Base-by-base conservation (phyloP, 75 land plant genomes). In the Pseudotsuga menziesii region DNA sequence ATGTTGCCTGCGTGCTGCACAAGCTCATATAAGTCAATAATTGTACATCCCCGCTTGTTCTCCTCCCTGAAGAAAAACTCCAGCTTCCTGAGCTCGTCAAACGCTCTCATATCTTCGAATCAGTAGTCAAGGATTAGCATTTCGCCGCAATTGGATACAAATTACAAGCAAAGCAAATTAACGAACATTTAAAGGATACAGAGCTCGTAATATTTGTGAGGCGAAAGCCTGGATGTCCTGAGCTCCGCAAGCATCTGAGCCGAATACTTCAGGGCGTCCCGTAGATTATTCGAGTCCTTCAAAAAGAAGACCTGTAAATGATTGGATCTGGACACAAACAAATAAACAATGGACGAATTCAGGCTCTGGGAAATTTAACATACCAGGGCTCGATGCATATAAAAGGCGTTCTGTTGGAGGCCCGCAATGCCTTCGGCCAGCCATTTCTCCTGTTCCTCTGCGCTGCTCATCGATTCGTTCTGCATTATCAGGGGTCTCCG, bases 231-330 rank as follows among this genome's bases (percentile, higher is more conserved):
- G 36, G 99, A 96, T 2, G 99, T 96, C 9, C 99, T 86, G 22
- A 96, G 93, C 85, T 96, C 99, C 19, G 98, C 88, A 3, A 96
- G 88, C 99, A 96, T 96, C 85, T 90, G 99, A 56, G 98, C 98
- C 11, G 99, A 94, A 78, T 83, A 94, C 85, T 94, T 96, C 69
- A 96, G 81, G 0, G 95, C 98, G 71, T 96, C 99, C 78, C 90
- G 85, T 41, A 96, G 74, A 77, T 96, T 96, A 78, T 89, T 94
- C 26, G 90, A 89, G 77, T 96, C 99, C 99, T 96, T 77, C 19
- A 41, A 62, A 62, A 36, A 69, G 57, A 9, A 55, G 12, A 62
- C 57, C 35, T 11, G 41, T 39, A 80, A 39, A 78, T 17, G 26
- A 26, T 25, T 16, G 39, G 25, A 39, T 39, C 66, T 76, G 17